Base-by-base conservation (phyloP, 2,329 filamentous ascomycete species). In the Ceratocystis destructans region DNA sequence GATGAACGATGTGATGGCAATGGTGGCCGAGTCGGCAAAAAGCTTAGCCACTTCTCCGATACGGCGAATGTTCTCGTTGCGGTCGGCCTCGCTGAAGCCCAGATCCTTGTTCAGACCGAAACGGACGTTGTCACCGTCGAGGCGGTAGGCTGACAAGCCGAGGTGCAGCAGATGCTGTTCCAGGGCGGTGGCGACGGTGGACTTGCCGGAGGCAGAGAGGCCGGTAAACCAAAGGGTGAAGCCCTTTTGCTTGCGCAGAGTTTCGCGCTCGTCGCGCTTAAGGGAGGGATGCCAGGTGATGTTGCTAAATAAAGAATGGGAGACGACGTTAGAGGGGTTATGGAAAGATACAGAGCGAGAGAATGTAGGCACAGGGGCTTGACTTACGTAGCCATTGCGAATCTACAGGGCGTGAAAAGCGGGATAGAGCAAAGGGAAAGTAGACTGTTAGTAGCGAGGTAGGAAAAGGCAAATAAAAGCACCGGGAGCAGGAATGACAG, bases 41-140 rank as follows among this genome's bases (percentile, higher is more conserved):
- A 99, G 85, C 78, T 96, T 96, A 69, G 94, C 91, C 53, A 97
- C 92, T 82, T 99, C 93, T 65, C 89, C 90, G 73, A 99, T 96
- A 70, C 94, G 87, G 69, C 94, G 86, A 75, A 99, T 99, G 80
- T 99, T 99, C 82, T 99, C 94, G 75, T 93, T 95, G 72, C 94
- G 86, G 80, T 96, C 92, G 74, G 86, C 85, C 74, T 96, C 93
- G 70, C 85, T 88, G 81, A 97, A 99, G 17, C 93, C 93, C 10
- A 99, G 83, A 79, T 97, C 93, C 78, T 95, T 96, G 85, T 97
- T 99, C 71, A 99, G 83, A 17, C 94, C 94, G 79, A 97, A 96
- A 69, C 94, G 93, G 71, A 99, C 88, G 78, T 99, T 99, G 83
- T 99, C 94, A 73, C 93, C 94, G 77, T 99, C 94, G 37, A 99